Evolutionary conservation across 192 early-diverging fungal species (phyloP).

Genomic region (Backusella circina): DNA sequence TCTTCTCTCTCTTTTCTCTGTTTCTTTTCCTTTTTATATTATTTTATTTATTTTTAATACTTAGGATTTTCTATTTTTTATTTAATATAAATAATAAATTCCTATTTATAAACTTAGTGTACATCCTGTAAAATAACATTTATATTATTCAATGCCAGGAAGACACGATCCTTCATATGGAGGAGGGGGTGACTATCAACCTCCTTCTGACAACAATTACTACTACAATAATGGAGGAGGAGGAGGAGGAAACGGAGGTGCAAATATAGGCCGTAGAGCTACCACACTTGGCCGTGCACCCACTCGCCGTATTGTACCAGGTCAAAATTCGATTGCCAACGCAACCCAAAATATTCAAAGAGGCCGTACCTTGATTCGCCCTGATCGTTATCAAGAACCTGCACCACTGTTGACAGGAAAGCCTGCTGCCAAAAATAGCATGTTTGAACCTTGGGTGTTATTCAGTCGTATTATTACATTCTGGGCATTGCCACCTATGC

Average conservation of each 20-base stretch:
- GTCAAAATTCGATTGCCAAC: conserved; percentile 29
- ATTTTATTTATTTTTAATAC: background rate
- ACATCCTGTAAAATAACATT: background rate
- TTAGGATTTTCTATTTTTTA: background rate
- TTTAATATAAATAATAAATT: background rate
- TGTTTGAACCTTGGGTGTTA: conserved; percentile 60
- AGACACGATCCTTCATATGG: conserved; percentile 5
- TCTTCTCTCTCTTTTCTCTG: background rate
- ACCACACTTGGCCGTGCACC: conserved; percentile 34
- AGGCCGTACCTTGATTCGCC: conserved; percentile 68
- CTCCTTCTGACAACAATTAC: conserved; percentile 7
- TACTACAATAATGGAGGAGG: background rate
- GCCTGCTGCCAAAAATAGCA: conserved; percentile 35
- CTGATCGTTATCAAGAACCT: conserved; percentile 64
- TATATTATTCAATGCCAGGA: background rate
- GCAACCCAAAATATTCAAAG: conserved; percentile 61
- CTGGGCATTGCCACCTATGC: conserved; percentile 62
- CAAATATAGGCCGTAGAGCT: conserved; percentile 11
- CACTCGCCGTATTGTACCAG: conserved; percentile 33
- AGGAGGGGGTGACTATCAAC: background rate
- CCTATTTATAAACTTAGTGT: background rate
- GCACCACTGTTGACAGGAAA: conserved; percentile 63
- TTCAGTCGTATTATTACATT: conserved; percentile 66
- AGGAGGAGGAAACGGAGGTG: background rate
- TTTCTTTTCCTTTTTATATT: background rate